Percentiles rank a stretch among this genome's conserved stretches.
Conservation (phyloP, 1,284 basidiomycete genomes). For the Cystobasidium slooffiae region DNA sequence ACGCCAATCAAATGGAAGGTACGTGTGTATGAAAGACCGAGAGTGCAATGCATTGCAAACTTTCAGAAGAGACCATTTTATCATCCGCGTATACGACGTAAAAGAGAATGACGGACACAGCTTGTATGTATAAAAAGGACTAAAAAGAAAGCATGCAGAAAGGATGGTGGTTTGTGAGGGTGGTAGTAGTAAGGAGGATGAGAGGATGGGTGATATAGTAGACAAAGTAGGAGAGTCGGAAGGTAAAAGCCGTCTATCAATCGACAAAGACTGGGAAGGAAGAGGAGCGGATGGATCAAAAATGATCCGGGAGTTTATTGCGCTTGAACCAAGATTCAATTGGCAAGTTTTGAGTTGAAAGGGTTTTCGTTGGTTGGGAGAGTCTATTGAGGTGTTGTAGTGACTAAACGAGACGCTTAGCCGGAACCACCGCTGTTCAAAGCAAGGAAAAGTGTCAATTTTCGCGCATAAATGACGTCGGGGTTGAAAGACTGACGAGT, state of each 20-base stretch:
- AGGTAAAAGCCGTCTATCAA: constrained; percentile 9
- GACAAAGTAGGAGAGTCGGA: not conserved
- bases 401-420: constrained; percentile 13
- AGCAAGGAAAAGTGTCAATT: constrained; percentile 60
- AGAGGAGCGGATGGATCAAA: not conserved
- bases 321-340: not conserved
- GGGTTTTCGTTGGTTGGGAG: not conserved
- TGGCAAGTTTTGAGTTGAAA: not conserved
- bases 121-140: not conserved
- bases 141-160: not conserved
- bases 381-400: not conserved
- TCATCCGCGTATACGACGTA: not conserved
- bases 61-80: not conserved
- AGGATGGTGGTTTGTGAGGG: not conserved
- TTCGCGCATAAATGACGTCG: not conserved
- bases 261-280: not conserved
- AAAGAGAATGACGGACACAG: not conserved
- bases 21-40: not conserved
- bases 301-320: not conserved
- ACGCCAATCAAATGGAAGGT: not conserved
- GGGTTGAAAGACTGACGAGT: too few species aligned
- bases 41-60: not conserved
- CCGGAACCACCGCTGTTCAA: constrained; percentile 27
- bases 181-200: not conserved
- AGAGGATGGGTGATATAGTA: not conserved